Percentiles rank a stretch among this genome's conserved stretches.
phyloP scores from a whole-genome alignment of 2,329 filamentous ascomycete genomes.

The Aspergillus sp. region DNA sequence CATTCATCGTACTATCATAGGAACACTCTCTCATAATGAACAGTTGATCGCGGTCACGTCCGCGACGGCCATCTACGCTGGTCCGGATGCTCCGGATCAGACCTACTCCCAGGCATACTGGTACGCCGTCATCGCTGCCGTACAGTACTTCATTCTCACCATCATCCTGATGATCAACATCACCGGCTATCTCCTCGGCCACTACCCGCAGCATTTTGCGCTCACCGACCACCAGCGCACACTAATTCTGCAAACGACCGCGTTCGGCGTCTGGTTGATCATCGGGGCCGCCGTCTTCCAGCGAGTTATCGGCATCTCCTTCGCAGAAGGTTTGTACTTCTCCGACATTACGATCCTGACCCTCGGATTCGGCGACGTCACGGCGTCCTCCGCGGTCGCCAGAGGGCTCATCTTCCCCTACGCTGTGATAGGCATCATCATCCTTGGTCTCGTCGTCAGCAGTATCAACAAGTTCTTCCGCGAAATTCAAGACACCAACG shows the following conservation, averaged over 20 bases:
- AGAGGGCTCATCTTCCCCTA: constrained; percentile 78
- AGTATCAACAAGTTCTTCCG: constrained; percentile 68
- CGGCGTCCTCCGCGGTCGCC: constrained; percentile 54
- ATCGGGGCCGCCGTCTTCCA: constrained; percentile 75
- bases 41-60: constrained; percentile 65
- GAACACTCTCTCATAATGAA: not conserved
- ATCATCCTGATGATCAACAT: constrained; percentile 77
- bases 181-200: constrained; percentile 69
- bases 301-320: constrained; percentile 69
- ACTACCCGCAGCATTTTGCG: constrained; percentile 75
- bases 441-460: constrained; percentile 76
- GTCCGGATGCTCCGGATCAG: constrained; percentile 46
- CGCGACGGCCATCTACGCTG: constrained; percentile 62
- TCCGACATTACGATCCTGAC: constrained; percentile 67
- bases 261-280: constrained; percentile 77
- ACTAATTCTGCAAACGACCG: constrained; percentile 84
- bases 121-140: constrained; percentile 77
- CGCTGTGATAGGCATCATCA: constrained; percentile 78
- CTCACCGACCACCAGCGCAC: constrained; percentile 80
- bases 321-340: constrained; percentile 76
- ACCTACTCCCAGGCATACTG: constrained; percentile 79
- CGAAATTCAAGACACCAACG: constrained; percentile 60
- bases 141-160: constrained; percentile 75
- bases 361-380: constrained; percentile 62
- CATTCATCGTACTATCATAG: constrained; percentile 3